Evolutionary conservation across 805 yeast species (phyloP).

Genomic region (Cyberlindnera sargentensis): DNA sequence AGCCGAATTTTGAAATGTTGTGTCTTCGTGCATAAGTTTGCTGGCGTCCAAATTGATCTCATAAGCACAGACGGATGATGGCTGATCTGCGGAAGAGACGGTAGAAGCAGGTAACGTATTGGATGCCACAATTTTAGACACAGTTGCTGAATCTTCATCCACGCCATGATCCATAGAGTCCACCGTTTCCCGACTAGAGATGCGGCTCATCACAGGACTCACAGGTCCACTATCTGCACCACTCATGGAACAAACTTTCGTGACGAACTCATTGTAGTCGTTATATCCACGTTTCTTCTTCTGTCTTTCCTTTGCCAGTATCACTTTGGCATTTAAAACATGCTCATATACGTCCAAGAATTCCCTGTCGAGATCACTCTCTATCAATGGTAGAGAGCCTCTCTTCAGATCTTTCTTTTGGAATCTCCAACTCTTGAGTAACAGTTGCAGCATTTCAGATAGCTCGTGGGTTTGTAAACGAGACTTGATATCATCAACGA

Average conservation of each 20-base stretch:
- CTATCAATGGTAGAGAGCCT: not conserved
- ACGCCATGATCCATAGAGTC: too few species aligned
- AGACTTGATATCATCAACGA: slow-evolving; percentile 6
- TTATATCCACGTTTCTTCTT: not conserved
- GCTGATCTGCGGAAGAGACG: too few species aligned
- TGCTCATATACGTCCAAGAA: not conserved
- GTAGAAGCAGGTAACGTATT: too few species aligned
- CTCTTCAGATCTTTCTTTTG: slow-evolving; percentile 7
- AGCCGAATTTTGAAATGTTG: not conserved
- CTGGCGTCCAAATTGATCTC: too few species aligned
- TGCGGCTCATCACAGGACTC: not conserved
- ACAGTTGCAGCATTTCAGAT: slow-evolving; percentile 12
- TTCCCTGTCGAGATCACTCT: not conserved
- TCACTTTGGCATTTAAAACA: not conserved
- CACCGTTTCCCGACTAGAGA: not conserved
- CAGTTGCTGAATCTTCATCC: too few species aligned
- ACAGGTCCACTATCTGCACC: too few species aligned
- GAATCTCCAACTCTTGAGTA: slow-evolving; percentile 12
- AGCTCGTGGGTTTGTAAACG: slow-evolving; percentile 11
- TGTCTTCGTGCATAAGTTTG: not conserved
- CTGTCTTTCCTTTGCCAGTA: not conserved
- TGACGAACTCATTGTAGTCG: too few species aligned
- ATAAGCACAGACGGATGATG: too few species aligned
- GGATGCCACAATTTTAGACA: too few species aligned
- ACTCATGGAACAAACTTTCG: too few species aligned